These are phyloP conservation scores for Rhodotorula taiwanensis DNA, from an alignment of 768 basidiomycete genomes.

Conservation along the genomic window DNA sequence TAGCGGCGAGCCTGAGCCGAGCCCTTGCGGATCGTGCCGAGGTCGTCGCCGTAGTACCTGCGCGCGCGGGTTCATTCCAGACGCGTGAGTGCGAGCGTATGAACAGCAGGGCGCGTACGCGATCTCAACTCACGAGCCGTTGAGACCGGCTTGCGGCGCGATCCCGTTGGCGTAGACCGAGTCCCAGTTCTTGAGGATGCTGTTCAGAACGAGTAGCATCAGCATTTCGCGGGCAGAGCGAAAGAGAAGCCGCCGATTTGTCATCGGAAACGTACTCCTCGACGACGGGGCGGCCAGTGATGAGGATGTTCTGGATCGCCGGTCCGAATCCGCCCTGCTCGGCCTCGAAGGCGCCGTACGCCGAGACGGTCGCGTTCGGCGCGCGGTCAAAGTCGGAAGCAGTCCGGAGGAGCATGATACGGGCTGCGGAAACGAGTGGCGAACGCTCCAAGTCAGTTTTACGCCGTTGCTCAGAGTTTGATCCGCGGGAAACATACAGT, in stretches of 20 bases:
- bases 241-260: too few relatives aligned
- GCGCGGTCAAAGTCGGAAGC: slow-evolving; percentile 46
- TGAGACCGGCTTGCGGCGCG: slow-evolving; percentile 35
- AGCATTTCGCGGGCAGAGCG: background rate
- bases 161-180: slow-evolving; percentile 44
- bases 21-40: slow-evolving; percentile 31
- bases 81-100: too few relatives aligned
- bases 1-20: slow-evolving; percentile 23
- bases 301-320: slow-evolving; percentile 46
- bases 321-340: slow-evolving; percentile 44
- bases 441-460: too few relatives aligned
- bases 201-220: too few relatives aligned
- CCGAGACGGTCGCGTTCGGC: slow-evolving; percentile 29
- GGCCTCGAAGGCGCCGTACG: slow-evolving; percentile 43
- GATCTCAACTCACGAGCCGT: slow-evolving; percentile 28
- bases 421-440: slow-evolving; percentile 19
- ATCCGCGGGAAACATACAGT: slow-evolving; percentile 30
- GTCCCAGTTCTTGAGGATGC: slow-evolving; percentile 47
- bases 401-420: slow-evolving; percentile 48
- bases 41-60: slow-evolving; percentile 35
- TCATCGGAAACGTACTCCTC: slow-evolving; percentile 41
- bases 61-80: too few relatives aligned
- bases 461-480: too few relatives aligned
- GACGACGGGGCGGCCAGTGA: slow-evolving; percentile 48
- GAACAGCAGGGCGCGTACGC: background rate